These are phyloP conservation scores for Coemansia sp. DNA, from an alignment of 192 early-diverging fungal species.

Conservation along the genomic window DNA sequence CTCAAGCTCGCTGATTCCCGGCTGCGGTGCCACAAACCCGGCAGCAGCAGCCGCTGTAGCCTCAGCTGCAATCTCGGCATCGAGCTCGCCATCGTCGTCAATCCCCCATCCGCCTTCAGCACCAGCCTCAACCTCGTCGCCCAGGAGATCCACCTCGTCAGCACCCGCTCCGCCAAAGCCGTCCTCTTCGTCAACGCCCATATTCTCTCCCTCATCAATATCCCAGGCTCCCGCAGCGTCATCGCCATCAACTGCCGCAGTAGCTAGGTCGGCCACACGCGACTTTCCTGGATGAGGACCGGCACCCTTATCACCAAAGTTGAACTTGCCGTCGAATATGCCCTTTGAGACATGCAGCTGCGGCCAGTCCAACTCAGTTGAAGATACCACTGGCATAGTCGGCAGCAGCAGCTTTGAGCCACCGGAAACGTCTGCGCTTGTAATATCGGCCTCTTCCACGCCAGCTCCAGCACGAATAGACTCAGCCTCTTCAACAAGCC, in stretches of 20 bases:
- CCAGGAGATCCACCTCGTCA: slow-evolving; percentile 44
- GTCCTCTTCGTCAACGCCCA: slow-evolving; percentile 38
- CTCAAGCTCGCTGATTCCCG: slow-evolving; percentile 70
- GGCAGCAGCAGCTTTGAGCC: slow-evolving; percentile 63
- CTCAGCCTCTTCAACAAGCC: slow-evolving; percentile 80
- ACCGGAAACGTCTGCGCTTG: slow-evolving; percentile 28
- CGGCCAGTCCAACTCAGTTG: slow-evolving; percentile 90
- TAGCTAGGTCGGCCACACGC: slow-evolving; percentile 61
- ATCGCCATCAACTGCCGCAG: slow-evolving; percentile 56
- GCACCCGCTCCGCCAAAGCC: slow-evolving; percentile 48
- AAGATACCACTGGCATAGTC: slow-evolving; percentile 68
- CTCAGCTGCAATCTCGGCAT: slow-evolving; percentile 61
- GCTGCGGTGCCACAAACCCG: slow-evolving; percentile 69
- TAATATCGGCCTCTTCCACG: slow-evolving; percentile 61
- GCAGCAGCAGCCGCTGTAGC: slow-evolving; percentile 54
- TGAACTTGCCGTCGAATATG: slow-evolving; percentile 80
- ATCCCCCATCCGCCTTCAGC: slow-evolving; percentile 81
- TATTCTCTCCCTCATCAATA: slow-evolving; percentile 65
- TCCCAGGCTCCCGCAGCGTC: slow-evolving; percentile 73
- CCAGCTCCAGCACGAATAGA: slow-evolving; percentile 76
- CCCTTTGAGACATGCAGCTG: slow-evolving; percentile 70
- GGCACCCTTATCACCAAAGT: slow-evolving; percentile 54
- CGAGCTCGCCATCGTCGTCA: slow-evolving; percentile 75
- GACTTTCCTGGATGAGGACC: slow-evolving; percentile 49
- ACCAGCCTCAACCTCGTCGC: slow-evolving; percentile 56